phyloP scores from a whole-genome alignment of 225 moss, liverwort and hornwort species.

The Neckera pumila region DNA sequence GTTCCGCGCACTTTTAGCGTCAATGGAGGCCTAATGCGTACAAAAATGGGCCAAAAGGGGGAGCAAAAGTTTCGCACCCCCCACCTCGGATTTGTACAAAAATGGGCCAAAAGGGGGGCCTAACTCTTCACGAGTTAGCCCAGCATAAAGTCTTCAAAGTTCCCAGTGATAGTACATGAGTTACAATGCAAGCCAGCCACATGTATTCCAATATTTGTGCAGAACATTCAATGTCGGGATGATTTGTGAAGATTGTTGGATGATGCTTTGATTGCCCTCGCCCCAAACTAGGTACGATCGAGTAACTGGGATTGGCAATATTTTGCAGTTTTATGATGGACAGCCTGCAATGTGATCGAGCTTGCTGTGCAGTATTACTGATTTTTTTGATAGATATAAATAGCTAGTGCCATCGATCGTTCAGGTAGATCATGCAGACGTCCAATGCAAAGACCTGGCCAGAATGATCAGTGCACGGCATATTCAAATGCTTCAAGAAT shows the following conservation, averaged over 20 bases:
- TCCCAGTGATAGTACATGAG: neutral
- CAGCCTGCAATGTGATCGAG: neutral
- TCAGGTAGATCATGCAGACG: neutral
- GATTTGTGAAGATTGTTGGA: neutral
- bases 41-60: no score
- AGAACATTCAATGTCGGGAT: neutral
- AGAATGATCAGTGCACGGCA: neutral
- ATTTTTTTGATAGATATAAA: neutral
- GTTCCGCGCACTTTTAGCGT: no score
- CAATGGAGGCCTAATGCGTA: no score
- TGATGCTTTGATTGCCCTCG: no score
- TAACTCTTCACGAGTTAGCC: no score
- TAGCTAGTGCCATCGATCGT: neutral
- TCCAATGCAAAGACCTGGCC: neutral
- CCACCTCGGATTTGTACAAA: no score
- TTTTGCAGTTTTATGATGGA: neutral
- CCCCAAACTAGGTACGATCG: no score
- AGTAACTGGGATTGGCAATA: no score
- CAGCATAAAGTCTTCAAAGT: no score
- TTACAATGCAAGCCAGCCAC: neutral
- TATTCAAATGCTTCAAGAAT: neutral
- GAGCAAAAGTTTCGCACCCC: no score
- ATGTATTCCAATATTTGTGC: neutral
- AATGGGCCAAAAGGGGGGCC: no score
- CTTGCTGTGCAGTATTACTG: no score